Percentiles rank a stretch among this genome's conserved stretches.
phyloP scores from a whole-genome alignment of 208 protist species.

The Borovskyia barvae region DNA sequence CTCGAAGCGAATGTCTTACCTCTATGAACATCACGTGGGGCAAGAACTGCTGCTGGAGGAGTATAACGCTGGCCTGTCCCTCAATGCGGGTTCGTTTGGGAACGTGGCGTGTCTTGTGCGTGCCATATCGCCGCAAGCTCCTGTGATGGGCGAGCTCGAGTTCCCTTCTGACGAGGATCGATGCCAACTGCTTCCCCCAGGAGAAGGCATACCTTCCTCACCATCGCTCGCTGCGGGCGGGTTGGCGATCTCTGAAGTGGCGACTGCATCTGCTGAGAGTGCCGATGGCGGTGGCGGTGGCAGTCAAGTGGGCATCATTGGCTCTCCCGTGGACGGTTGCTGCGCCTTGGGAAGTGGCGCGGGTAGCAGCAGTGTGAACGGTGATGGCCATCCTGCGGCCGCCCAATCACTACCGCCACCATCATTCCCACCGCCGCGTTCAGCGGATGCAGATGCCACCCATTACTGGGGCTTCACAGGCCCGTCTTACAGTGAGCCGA shows the following conservation, averaged over 20 bases:
- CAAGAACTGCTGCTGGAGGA: slow-evolving; percentile 74
- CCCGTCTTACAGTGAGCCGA: slow-evolving; percentile 64
- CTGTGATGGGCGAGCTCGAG: slow-evolving; percentile 41
- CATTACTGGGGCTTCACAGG: slow-evolving; percentile 42
- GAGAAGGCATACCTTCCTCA: too few species aligned
- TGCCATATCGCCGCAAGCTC: slow-evolving; percentile 59
- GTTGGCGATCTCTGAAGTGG: too few species aligned
- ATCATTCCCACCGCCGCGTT: neutral
- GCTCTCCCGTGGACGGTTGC: too few species aligned
- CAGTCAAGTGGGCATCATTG: slow-evolving; percentile 13
- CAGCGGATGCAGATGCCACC: slow-evolving; percentile 10
- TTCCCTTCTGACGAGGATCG: slow-evolving; percentile 36
- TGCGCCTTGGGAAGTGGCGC: too few species aligned
- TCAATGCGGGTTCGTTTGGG: slow-evolving; percentile 50
- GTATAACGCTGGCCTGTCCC: slow-evolving; percentile 40
- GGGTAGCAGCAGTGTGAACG: too few species aligned
- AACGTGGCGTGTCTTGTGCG: slow-evolving; percentile 76
- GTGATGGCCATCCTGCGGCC: too few species aligned
- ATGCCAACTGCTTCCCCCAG: slow-evolving; percentile 13
- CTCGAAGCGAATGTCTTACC: slow-evolving; percentile 16
- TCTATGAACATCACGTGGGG: slow-evolving; percentile 68
- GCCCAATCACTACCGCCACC: neutral
- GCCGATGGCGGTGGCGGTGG: neutral
- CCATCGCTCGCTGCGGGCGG: too few species aligned
- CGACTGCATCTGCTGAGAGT: too few species aligned